phyloP scores from a whole-genome alignment of 805 yeast species.

The Wickerhamiella sergipiensis region DNA sequence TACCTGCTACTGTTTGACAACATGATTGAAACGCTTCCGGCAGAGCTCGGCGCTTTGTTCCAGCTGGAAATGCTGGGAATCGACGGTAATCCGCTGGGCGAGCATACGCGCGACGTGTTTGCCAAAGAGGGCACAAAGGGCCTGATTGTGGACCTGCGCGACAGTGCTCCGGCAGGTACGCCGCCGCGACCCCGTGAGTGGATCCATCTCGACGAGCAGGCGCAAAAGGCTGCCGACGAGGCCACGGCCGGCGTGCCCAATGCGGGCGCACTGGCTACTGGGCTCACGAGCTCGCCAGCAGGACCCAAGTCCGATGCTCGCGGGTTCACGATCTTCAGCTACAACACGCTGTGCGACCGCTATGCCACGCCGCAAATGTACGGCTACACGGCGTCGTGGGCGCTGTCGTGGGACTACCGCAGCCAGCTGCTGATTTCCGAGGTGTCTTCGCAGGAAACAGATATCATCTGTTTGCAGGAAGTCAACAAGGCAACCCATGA shows the following conservation, averaged over 20 bases:
- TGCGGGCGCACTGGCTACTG: background rate
- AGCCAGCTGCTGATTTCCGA: constrained; percentile 63
- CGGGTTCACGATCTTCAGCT: constrained; percentile 65
- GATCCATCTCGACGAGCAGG: constrained; percentile 67
- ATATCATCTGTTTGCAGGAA: constrained; percentile 85
- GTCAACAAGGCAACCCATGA: constrained; percentile 80
- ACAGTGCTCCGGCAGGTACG: constrained; percentile 54
- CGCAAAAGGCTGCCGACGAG: constrained; percentile 30
- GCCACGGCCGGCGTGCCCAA: constrained; percentile 1
- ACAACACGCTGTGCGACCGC: constrained; percentile 88
- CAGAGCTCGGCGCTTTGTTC: constrained; percentile 71
- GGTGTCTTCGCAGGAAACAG: constrained; percentile 49
- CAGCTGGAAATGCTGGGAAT: constrained; percentile 80
- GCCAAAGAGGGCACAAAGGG: constrained; percentile 79
- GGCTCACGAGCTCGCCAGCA: background rate
- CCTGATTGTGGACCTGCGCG: constrained; percentile 67
- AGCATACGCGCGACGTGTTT: constrained; percentile 46
- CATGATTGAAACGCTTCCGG: constrained; percentile 59
- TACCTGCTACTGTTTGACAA: constrained; percentile 84
- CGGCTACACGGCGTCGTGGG: constrained; percentile 96
- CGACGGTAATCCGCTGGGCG: constrained; percentile 81
- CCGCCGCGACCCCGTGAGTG: constrained; percentile 70
- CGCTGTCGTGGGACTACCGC: constrained; percentile 85
- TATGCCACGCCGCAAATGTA: constrained; percentile 88
- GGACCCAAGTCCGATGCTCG: background rate